phyloP scores from a whole-genome alignment of 495 filamentous ascomycete genomes.

The Sphaerosporella brunnea region DNA sequence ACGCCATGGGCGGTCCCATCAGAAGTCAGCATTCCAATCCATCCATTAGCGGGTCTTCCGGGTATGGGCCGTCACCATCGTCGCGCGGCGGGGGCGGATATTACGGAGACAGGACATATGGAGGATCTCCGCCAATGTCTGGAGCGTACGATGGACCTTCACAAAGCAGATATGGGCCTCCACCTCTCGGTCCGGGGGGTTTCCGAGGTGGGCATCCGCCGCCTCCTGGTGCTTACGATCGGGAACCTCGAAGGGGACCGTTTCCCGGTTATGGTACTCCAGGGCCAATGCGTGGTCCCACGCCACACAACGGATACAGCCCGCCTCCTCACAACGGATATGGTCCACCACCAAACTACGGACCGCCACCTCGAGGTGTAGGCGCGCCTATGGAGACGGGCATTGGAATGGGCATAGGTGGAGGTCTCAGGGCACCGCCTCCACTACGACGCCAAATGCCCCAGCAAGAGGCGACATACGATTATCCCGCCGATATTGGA shows the following conservation, averaged over 20 bases:
- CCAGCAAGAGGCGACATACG: neutral
- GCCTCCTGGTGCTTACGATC: constrained; percentile 11
- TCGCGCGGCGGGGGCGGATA: constrained; percentile 6
- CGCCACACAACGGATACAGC: constrained; percentile 6
- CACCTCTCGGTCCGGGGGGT: constrained; percentile 1
- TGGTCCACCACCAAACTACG: constrained; percentile 14
- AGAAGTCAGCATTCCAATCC: no score
- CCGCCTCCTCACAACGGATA: neutral
- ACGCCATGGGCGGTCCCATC: no score
- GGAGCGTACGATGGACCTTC: neutral
- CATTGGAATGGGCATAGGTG: constrained; percentile 9
- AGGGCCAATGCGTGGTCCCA: constrained; percentile 11
- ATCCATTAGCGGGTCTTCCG: constrained; percentile 4
- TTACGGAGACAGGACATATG: constrained; percentile 3
- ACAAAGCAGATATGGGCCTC: neutral
- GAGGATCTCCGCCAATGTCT: neutral
- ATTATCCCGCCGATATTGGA: constrained; percentile 1
- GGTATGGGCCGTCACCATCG: constrained; percentile 4
- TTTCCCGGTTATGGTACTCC: neutral
- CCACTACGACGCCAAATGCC: neutral
- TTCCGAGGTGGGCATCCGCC: no score
- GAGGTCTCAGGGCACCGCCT: constrained; percentile 8
- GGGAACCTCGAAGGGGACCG: constrained; percentile 7
- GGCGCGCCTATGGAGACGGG: constrained; percentile 13
- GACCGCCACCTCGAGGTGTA: constrained; percentile 12